Evolutionary conservation across 164 flowering plant genomes (phyloP).

Genomic region (Liquidambar formosana): DNA sequence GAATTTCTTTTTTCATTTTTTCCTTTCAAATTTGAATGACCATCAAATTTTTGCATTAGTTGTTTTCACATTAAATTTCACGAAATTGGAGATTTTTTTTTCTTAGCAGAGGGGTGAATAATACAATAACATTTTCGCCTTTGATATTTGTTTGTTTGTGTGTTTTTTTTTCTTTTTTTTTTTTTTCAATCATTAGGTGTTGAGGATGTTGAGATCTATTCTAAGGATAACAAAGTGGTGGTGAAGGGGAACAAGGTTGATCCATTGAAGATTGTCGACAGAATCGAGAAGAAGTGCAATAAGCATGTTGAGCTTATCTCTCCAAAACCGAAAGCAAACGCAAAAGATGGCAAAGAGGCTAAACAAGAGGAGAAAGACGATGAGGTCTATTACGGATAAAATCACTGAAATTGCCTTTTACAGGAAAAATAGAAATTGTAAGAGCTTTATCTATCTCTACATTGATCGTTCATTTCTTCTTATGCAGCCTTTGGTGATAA

Average conservation of each 20-base stretch:
- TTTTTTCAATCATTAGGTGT: conserved; percentile 31
- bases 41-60: background rate
- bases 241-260: conserved; percentile 45
- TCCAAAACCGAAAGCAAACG: conserved; percentile 27
- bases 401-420: background rate
- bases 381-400: background rate
- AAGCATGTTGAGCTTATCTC: conserved; percentile 47
- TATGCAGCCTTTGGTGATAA: conserved; percentile 29
- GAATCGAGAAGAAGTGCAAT: conserved; percentile 35
- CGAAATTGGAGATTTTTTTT: too few species aligned
- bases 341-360: conserved; percentile 3
- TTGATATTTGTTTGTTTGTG: too few species aligned
- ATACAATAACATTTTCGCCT: too few species aligned
- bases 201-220: conserved; percentile 32
- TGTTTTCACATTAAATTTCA: background rate
- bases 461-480: background rate
- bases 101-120: too few species aligned
- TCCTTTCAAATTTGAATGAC: background rate
- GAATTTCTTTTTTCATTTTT: background rate
- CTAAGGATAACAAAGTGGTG: conserved; percentile 25
- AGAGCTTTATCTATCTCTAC: background rate
- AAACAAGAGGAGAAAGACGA: conserved; percentile 1
- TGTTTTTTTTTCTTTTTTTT: background rate
- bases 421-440: conserved; percentile 13
- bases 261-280: conserved; percentile 37